phyloP scores from a whole-genome alignment of 371 early-diverging fungal species.

The Mucor circinelloides region DNA sequence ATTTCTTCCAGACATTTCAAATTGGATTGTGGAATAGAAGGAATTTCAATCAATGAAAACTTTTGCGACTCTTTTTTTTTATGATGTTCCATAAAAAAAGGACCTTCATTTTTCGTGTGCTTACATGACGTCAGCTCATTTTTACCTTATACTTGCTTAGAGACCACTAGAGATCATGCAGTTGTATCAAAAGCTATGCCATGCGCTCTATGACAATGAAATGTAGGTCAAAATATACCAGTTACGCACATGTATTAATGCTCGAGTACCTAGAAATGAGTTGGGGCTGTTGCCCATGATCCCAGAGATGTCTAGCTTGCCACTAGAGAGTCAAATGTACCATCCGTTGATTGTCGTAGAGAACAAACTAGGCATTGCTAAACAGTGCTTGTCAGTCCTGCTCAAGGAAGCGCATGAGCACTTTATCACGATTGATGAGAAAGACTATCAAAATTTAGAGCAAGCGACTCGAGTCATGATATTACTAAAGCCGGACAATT shows the following conservation, averaged over 20 bases:
- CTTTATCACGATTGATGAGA: conserved; percentile 8
- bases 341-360: conserved; percentile 40
- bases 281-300: conserved; percentile 30
- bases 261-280: conserved; percentile 28
- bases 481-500: conserved; percentile 58
- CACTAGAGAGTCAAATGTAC: conserved; percentile 22
- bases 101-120: neutral
- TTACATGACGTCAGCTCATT: conserved; percentile 1
- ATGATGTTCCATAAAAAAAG: neutral
- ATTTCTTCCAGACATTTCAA: conserved; percentile 32
- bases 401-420: conserved; percentile 30
- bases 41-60: conserved; percentile 2
- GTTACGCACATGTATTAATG: neutral
- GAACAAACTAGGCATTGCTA: conserved; percentile 37
- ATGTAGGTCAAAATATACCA: neutral
- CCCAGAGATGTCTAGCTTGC: conserved; percentile 26
- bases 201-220: conserved; percentile 1
- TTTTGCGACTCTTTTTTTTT: conserved; percentile 2
- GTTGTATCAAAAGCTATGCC: conserved; percentile 8
- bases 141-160: neutral
- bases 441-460: conserved; percentile 10
- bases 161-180: neutral
- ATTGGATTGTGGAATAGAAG: neutral
- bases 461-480: conserved; percentile 42
- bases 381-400: conserved; percentile 5